phyloP scores from a whole-genome alignment of 805 yeast species.

The Pichia californica region DNA sequence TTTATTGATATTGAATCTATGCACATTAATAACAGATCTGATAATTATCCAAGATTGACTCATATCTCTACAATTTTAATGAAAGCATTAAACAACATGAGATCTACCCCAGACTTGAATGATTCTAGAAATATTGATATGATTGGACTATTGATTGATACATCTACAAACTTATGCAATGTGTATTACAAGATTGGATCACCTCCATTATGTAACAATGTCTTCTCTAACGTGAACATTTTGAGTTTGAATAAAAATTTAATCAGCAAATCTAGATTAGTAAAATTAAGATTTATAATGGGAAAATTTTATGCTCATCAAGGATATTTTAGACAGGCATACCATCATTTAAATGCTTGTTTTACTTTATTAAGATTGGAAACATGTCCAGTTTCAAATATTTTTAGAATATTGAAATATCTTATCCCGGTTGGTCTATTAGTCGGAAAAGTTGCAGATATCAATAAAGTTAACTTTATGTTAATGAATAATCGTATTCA shows the following conservation, averaged over 20 bases:
- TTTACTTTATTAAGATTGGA: constrained; percentile 23
- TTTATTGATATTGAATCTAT: constrained; percentile 37
- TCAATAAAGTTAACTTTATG: constrained; percentile 17
- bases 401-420: constrained; percentile 33
- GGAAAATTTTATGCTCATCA: constrained; percentile 51
- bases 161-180: constrained; percentile 44
- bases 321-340: constrained; percentile 41
- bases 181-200: constrained; percentile 47
- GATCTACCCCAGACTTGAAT: constrained; percentile 38
- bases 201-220: constrained; percentile 54
- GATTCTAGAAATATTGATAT: constrained; percentile 29
- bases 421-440: constrained; percentile 47
- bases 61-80: constrained; percentile 42
- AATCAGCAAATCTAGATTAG: constrained; percentile 39
- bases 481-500: neutral
- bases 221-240: constrained; percentile 53
- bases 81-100: constrained; percentile 43
- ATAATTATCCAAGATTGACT: constrained; percentile 37
- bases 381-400: constrained; percentile 11
- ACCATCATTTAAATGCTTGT: constrained; percentile 46
- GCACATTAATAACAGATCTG: constrained; percentile 27
- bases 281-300: constrained; percentile 47
- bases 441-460: constrained; percentile 45
- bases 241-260: constrained; percentile 36
- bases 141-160: constrained; percentile 40